Conservation (phyloP, 257 asterid species). For the Echites panduratus region DNA sequence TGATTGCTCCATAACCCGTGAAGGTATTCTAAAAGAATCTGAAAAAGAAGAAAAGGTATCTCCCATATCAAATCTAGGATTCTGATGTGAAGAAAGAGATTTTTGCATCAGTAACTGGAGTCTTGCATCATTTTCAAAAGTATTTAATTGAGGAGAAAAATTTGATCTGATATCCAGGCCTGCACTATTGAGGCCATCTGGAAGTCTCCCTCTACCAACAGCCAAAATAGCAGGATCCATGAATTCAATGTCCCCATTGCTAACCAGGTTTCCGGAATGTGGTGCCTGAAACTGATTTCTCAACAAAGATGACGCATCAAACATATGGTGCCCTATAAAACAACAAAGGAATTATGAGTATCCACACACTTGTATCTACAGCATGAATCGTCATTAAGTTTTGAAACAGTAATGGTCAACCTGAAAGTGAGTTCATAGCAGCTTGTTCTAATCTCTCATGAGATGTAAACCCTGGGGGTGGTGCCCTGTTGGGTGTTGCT, state of each 20-base stretch:
- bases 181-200: constrained; percentile 45
- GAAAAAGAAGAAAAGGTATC: constrained; percentile 39
- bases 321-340: constrained; percentile 57
- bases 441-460: constrained; percentile 58
- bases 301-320: constrained; percentile 42
- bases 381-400: neutral
- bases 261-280: constrained; percentile 35
- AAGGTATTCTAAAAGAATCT: constrained; percentile 61
- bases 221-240: constrained; percentile 98
- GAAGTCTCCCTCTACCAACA: constrained; percentile 82
- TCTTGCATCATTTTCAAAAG: constrained; percentile 59
- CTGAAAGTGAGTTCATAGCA: constrained; percentile 39
- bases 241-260: constrained; percentile 71
- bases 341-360: neutral
- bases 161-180: constrained; percentile 53
- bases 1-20: constrained; percentile 64
- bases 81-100: constrained; percentile 62
- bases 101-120: constrained; percentile 59
- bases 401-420: constrained; percentile 15
- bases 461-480: constrained; percentile 89
- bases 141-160: constrained; percentile 52
- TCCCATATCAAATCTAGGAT: constrained; percentile 53
- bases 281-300: constrained; percentile 63
- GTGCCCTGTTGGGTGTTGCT: constrained; percentile 53
- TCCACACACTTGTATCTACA: neutral